These are phyloP conservation scores for Hericium erinaceus DNA, from an alignment of 768 basidiomycete genomes.

Conservation along the genomic window DNA sequence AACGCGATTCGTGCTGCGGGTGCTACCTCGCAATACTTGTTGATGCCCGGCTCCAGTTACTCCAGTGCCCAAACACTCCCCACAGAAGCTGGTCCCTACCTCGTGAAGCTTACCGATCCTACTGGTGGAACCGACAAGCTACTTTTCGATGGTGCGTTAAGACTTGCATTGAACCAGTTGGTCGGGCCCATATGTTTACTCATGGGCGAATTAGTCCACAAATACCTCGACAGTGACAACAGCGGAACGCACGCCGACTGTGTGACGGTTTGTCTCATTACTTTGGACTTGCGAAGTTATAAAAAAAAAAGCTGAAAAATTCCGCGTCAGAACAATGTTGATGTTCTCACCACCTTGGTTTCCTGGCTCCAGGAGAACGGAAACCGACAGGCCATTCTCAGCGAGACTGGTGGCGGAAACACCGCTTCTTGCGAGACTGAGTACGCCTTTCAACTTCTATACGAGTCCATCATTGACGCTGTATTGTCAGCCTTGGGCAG, in stretches of 20 bases:
- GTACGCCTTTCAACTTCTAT: conserved; percentile 19
- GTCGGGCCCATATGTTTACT: not conserved
- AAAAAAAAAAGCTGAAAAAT: not conserved
- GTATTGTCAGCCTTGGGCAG: conserved; percentile 24
- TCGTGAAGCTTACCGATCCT: conserved; percentile 34
- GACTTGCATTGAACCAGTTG: not conserved
- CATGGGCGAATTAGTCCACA: conserved; percentile 23
- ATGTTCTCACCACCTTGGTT: conserved; percentile 33
- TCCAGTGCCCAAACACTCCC: conserved; percentile 30
- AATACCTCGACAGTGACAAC: conserved; percentile 38
- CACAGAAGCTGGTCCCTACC: conserved; percentile 28
- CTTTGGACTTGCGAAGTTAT: conserved; percentile 2
- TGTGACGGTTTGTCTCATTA: conserved; percentile 23
- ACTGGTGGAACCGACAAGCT: conserved; percentile 28
- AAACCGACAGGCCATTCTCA: conserved; percentile 33
- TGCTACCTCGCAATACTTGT: conserved; percentile 30
- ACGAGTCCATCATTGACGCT: not conserved
- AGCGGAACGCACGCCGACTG: conserved; percentile 35
- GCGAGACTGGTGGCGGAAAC: conserved; percentile 38
- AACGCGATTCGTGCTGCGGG: conserved; percentile 34
- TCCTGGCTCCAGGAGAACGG: conserved; percentile 33
- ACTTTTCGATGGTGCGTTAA: conserved; percentile 30
- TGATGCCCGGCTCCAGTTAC: conserved; percentile 35
- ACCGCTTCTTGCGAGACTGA: conserved; percentile 27
- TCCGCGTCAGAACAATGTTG: conserved; percentile 32